A percentile compares a stretch with the other conserved stretches of the same genome.
These are phyloP conservation scores for Vinca minor DNA, from an alignment of 257 asterid genomes.

Conservation along the genomic window DNA sequence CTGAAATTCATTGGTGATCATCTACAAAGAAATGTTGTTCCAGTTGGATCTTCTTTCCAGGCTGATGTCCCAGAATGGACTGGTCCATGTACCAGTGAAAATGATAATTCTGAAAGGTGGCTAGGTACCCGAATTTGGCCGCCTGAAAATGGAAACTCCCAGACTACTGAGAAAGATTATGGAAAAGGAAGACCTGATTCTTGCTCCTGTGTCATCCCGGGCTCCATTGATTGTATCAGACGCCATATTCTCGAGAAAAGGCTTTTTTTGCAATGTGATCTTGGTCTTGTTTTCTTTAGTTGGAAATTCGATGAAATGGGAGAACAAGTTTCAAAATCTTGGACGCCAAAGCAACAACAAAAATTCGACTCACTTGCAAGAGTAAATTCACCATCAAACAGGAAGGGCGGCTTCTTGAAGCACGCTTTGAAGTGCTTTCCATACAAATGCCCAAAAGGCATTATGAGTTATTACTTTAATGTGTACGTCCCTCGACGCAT, in stretches of 20 bases:
- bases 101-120: slow-evolving; percentile 52
- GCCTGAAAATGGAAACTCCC: slow-evolving; percentile 11
- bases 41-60: slow-evolving; percentile 80
- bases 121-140: slow-evolving; percentile 66
- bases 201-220: slow-evolving; percentile 40
- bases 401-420: slow-evolving; percentile 45
- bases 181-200: slow-evolving; percentile 55
- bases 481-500: slow-evolving; percentile 51
- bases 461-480: slow-evolving; percentile 50
- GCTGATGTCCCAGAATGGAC: slow-evolving; percentile 60
- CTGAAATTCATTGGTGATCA: slow-evolving; percentile 32
- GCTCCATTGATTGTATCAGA: slow-evolving; percentile 41
- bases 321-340: slow-evolving; percentile 40
- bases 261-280: slow-evolving; percentile 35
- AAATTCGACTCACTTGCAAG: slow-evolving; percentile 43
- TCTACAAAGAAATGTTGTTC: slow-evolving; percentile 41
- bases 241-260: slow-evolving; percentile 49
- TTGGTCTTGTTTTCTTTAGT: slow-evolving; percentile 49
- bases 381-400: slow-evolving; percentile 23
- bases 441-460: slow-evolving; percentile 27
- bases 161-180: slow-evolving; percentile 20
- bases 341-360: slow-evolving; percentile 53
- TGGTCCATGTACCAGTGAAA: slow-evolving; percentile 22
- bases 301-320: slow-evolving; percentile 86
- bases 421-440: slow-evolving; percentile 46